These are phyloP conservation scores for Ogataea zsoltii DNA, from an alignment of 805 yeast genomes.

Conservation along the genomic window DNA sequence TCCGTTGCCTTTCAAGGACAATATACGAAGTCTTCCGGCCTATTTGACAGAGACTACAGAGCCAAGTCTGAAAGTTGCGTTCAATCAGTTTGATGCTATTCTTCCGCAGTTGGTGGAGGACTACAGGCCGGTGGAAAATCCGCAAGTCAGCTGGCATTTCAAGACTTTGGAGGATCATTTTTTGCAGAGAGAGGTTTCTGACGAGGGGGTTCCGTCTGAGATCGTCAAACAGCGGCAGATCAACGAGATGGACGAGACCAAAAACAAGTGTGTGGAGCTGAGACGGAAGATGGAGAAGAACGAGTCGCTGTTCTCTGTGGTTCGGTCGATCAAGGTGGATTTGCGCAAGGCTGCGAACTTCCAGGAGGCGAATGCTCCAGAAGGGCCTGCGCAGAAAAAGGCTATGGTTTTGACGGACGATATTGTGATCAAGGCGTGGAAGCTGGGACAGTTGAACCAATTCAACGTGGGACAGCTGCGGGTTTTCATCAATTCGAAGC, in stretches of 20 bases:
- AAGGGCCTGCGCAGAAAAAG: constrained; percentile 14
- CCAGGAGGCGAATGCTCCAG: constrained; percentile 16
- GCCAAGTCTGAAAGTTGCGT: constrained; percentile 15
- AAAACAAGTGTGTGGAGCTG: constrained; percentile 14
- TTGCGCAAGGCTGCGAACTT: constrained; percentile 27
- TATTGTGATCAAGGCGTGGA: constrained; percentile 45
- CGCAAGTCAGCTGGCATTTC: constrained; percentile 67
- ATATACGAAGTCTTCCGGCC: constrained; percentile 64
- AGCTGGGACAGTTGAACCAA: constrained; percentile 30
- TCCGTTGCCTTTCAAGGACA: constrained; percentile 72
- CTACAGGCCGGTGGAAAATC: constrained; percentile 49
- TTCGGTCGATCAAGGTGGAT: constrained; percentile 21
- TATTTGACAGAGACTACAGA: constrained; percentile 25
- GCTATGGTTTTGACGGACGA: constrained; percentile 35
- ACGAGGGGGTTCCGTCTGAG: constrained; percentile 9
- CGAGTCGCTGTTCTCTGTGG: constrained; percentile 7
- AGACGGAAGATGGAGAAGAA: constrained; percentile 13
- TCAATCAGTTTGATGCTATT: constrained; percentile 25
- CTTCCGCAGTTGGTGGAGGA: constrained; percentile 25
- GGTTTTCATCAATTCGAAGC: constrained; percentile 39
- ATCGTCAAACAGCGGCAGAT: constrained; percentile 19
- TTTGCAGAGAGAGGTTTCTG: constrained; percentile 52
- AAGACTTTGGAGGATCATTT: constrained; percentile 63
- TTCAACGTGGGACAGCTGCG: constrained; percentile 46
- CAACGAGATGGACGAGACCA: constrained; percentile 26